Base-by-base conservation (phyloP, 2,329 filamentous ascomycete species). In the Colletotrichum sp. region DNA sequence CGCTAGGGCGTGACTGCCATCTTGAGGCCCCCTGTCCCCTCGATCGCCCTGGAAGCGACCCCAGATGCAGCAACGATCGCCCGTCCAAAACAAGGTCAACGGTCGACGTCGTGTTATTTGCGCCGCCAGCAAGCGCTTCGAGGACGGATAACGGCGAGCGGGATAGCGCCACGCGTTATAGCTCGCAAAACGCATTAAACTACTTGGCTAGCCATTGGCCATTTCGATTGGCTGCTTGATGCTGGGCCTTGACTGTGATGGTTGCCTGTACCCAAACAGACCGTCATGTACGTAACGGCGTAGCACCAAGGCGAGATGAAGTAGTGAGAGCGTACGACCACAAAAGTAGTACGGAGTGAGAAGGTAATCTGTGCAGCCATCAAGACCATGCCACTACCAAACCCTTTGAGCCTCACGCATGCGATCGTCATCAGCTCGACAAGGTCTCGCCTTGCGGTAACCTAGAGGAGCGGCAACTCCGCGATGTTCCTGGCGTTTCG, bases 1-100 rank as follows among this genome's bases (percentile, higher is more conserved):
- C 69, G 69, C 73, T 75, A 75, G 73, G 73, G 57, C n/a, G 49
- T 65, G 69, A 73, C 70, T 73, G 49, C 73, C 70, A 69, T 68
- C 63, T 76, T 69, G 44, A 59, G 73, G 4, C 34, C 39, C 73
- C 73, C 64, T 64, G 63, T 67, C 69, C 19, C 12, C 57, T 15
- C 12, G 30, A 57, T 52, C 44, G 57, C 25, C 32, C 19, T 73
- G 39, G 57, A 64, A 57, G 73, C 70, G 73, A 57, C 30, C 55
- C 63, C 34, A 22, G 59, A 72, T 25, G 5, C 27, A 71, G 57
- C 16, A 68, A 19, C 44, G 73, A 76, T 73, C 70, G 62, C 30
- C 63, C 57, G 11, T 22, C 36, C 16, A 63, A 73, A 73, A 11
- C 73, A 76, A 76, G 73, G 73, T 49, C 39, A 73, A 72, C 19